A percentile compares a stretch with the other conserved stretches of the same genome.
Evolutionary conservation across 106 monocot genomes (phyloP).

Genomic region (Phalaenopsis equestris): DNA sequence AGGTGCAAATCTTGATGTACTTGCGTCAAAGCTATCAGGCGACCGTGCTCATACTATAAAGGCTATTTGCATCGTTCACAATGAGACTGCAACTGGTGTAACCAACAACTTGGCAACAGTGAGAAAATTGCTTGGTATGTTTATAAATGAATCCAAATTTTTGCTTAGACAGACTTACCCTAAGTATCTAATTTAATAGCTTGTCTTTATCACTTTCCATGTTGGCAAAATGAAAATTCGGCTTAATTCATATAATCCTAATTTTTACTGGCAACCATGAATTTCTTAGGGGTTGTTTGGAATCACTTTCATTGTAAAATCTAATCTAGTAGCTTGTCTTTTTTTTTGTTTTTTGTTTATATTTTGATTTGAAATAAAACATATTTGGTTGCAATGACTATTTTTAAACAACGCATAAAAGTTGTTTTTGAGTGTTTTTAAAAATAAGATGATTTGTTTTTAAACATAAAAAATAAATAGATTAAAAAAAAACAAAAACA

Average conservation of each 20-base stretch:
- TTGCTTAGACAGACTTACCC: not conserved
- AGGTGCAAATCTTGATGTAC: conserved; percentile 64
- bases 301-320: too few relatives aligned
- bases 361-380: too few relatives aligned
- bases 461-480: too few relatives aligned
- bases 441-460: too few relatives aligned
- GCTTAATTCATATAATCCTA: not conserved
- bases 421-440: too few relatives aligned
- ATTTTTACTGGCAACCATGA: not conserved
- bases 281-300: not conserved
- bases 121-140: conserved; percentile 74
- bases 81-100: conserved; percentile 92
- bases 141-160: not conserved
- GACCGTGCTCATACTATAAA: conserved; percentile 63
- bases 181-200: not conserved
- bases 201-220: not conserved
- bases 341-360: too few relatives aligned
- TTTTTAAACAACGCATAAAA: too few relatives aligned
- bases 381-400: too few relatives aligned
- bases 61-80: conserved; percentile 89
- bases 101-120: conserved; percentile 75
- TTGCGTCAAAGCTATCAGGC: conserved; percentile 55
- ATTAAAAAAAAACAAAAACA: too few relatives aligned
- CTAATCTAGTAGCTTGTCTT: too few relatives aligned
- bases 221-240: not conserved